Evolutionary conservation across 2,329 filamentous ascomycete genomes (phyloP).

Genomic region (Thielaviopsis cerberus): DNA sequence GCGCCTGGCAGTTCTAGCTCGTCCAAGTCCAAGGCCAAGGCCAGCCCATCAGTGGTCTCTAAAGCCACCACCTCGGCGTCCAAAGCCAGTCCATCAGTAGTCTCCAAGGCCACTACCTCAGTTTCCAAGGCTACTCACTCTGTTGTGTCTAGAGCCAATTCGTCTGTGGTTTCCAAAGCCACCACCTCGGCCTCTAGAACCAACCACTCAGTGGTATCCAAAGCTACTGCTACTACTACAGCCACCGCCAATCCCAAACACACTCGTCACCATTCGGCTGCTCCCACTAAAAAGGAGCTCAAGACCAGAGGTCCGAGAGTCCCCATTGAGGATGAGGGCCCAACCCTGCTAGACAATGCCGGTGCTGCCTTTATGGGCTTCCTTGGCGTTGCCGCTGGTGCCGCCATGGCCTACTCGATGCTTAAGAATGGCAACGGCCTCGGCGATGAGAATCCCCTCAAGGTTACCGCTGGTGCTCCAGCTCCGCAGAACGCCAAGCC

Average conservation of each 20-base stretch:
- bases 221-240: background rate
- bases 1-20: background rate
- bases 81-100: background rate
- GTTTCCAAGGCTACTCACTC: background rate
- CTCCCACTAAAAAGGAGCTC: background rate
- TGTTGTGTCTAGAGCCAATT: conserved; percentile 1
- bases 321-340: conserved; percentile 3
- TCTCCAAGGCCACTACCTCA: background rate
- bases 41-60: background rate
- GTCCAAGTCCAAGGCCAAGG: background rate
- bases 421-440: conserved; percentile 8
- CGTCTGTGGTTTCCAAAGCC: conserved; percentile 3
- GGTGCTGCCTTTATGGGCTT: conserved; percentile 11
- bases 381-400: conserved; percentile 12
- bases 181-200: background rate
- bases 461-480: background rate
- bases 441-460: background rate
- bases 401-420: conserved; percentile 10
- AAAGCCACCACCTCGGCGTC: background rate
- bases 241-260: background rate
- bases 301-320: background rate
- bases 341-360: conserved; percentile 6
- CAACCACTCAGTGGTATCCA: background rate
- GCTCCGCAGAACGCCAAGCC: background rate
- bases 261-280: background rate